Percentiles rank a stretch among this genome's conserved stretches.
Conservation (phyloP, 768 basidiomycete genomes). For the Lanmaoa pseudosensibilis region DNA sequence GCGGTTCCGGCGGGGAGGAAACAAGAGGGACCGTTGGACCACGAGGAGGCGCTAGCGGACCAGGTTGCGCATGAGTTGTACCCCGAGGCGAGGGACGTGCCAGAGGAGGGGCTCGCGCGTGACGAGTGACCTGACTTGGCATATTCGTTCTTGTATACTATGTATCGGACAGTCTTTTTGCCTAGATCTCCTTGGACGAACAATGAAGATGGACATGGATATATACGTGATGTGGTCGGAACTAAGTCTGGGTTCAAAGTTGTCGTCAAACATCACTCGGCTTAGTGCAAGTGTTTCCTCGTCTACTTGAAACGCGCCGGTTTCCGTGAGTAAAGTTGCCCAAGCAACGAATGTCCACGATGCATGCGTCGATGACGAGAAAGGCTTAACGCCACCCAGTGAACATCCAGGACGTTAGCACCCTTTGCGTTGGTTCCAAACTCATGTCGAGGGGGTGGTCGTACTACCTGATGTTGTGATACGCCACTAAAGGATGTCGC, state of each 20-base stretch:
- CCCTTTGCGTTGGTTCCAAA: not conserved
- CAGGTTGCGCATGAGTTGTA: too few relatives aligned
- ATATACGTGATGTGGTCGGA: too few relatives aligned
- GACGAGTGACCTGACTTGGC: slow-evolving; percentile 2
- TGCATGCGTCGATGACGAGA: not conserved
- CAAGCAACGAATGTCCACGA: not conserved
- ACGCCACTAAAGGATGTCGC: not conserved
- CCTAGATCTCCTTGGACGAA: not conserved
- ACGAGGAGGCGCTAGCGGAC: slow-evolving; percentile 50
- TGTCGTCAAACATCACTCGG: not conserved
- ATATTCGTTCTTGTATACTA: not conserved
- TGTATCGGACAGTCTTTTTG: not conserved
- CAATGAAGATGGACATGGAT: not conserved
- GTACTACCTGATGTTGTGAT: not conserved
- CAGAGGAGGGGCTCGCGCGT: not conserved
- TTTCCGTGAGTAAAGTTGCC: not conserved
- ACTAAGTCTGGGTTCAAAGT: not conserved
- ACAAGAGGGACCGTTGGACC: slow-evolving; percentile 45
- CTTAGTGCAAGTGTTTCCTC: not conserved
- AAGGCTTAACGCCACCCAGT: not conserved
- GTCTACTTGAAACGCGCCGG: not conserved
- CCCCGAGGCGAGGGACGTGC: slow-evolving; percentile 35
- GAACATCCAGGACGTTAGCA: not conserved
- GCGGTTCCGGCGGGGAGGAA: slow-evolving; percentile 8
- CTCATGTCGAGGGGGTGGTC: not conserved